Evolutionary conservation across 768 basidiomycete genomes (phyloP).

Genomic region (Clitopilus hobsonii): DNA sequence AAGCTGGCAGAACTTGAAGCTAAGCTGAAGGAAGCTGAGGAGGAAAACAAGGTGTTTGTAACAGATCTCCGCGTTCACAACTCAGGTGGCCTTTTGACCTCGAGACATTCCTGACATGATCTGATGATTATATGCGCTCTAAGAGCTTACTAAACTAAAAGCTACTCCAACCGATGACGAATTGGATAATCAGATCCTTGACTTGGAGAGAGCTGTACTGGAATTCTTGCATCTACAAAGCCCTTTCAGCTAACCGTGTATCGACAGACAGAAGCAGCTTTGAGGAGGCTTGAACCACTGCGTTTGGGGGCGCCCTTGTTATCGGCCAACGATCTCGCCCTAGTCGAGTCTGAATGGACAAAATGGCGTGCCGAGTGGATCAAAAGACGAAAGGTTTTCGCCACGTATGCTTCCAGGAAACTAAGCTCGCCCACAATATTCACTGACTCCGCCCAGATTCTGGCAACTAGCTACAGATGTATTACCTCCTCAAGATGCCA

Average conservation of each 20-base stretch:
- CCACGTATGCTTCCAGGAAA: constrained; percentile 43
- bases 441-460: constrained; percentile 44
- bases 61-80: constrained; percentile 46
- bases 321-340: constrained; percentile 64
- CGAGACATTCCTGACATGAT: constrained; percentile 9
- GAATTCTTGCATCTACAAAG: background rate
- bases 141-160: constrained; percentile 65
- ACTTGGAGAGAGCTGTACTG: constrained; percentile 47
- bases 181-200: constrained; percentile 50
- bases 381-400: constrained; percentile 70
- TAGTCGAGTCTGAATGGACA: constrained; percentile 69
- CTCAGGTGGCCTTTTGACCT: constrained; percentile 29
- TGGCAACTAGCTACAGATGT: constrained; percentile 71
- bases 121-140: constrained; percentile 10
- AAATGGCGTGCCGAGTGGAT: constrained; percentile 84
- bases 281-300: constrained; percentile 54
- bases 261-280: constrained; percentile 44
- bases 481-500: constrained; percentile 60
- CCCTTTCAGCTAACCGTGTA: constrained; percentile 6
- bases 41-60: constrained; percentile 50
- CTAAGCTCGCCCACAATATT: background rate
- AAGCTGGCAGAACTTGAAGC: constrained; percentile 56
- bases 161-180: constrained; percentile 66
- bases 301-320: constrained; percentile 64
- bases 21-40: constrained; percentile 53